These are phyloP conservation scores for Malassezia restricta DNA, from an alignment of 1,284 basidiomycete genomes.

Conservation along the genomic window DNA sequence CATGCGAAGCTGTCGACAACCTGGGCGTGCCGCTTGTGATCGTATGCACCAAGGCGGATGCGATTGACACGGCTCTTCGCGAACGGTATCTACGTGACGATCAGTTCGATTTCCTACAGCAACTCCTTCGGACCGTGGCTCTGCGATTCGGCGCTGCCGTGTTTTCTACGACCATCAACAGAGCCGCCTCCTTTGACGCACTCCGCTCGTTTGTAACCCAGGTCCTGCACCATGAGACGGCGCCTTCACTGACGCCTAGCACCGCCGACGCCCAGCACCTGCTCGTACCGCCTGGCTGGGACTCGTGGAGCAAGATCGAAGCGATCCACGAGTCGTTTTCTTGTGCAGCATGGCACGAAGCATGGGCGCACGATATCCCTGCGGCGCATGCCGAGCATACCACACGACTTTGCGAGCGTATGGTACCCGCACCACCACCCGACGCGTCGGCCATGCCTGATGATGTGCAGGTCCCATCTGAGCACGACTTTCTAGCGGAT, in stretches of 20 bases:
- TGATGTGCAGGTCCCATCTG: constrained; percentile 18
- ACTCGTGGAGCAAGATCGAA: constrained; percentile 89
- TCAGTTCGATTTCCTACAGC: constrained; percentile 86
- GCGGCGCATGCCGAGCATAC: neutral
- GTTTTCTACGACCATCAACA: constrained; percentile 71
- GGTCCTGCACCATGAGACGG: constrained; percentile 57
- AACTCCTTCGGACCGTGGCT: constrained; percentile 78
- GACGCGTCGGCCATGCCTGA: neutral
- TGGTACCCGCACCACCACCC: neutral
- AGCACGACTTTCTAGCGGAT: constrained; percentile 22
- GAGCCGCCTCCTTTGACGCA: constrained; percentile 64
- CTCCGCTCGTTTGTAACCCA: constrained; percentile 80
- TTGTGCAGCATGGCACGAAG: constrained; percentile 44
- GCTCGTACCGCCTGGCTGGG: constrained; percentile 88
- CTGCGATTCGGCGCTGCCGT: constrained; percentile 82
- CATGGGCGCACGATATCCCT: constrained; percentile 4
- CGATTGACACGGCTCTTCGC: constrained; percentile 44
- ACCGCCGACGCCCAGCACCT: constrained; percentile 82
- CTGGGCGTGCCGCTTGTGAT: constrained; percentile 78
- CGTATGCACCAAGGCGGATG: constrained; percentile 61
- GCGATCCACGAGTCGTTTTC: constrained; percentile 86
- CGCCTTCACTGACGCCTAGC: constrained; percentile 60
- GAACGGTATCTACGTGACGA: constrained; percentile 59
- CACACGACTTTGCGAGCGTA: neutral
- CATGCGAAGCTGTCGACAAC: constrained; percentile 24